Evolutionary conservation across 2,329 filamentous ascomycete genomes (phyloP), one percentile per base, ranked within the genome.

Genomic region (Raffaelea arxii): DNA sequence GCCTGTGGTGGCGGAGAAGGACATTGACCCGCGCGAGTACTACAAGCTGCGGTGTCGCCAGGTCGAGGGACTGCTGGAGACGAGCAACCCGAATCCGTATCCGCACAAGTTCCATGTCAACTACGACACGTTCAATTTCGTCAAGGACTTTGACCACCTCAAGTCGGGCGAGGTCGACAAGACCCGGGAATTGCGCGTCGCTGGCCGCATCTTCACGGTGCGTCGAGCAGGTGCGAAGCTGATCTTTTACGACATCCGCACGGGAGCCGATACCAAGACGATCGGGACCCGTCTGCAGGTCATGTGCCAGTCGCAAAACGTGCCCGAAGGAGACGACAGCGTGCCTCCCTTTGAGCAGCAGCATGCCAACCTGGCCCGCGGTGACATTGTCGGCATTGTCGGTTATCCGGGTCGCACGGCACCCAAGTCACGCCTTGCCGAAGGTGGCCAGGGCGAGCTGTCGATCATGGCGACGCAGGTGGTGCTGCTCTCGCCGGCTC

Each of bases 91-190:
- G 36, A 85, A 91, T 61, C 86, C 86, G 14, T 95, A 96, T 68
- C 92, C 92, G 7, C 91, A 98, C 82, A 83, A 82, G 75, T 97
- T 95, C 76, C 74, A 90, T 48, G 81, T 87, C 63, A 86, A 83
- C 65, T 89, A 88, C 60, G 85, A 92, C 58, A 74, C 95, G 51
- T 75, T 77, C 60, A 78, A 90, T 56, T 95, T 94, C 64, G 72
- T 85, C 57, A 73, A 82, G 57, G 78, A 94, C 46, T 94, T 86
- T 60, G 78, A 79, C 47, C 71, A 82, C 58, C 78, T 97, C 66
- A 88, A 89, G 77, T 94, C 88, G 53, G 92, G 92, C 58, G 89
- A 98, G 66, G 74, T 79, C 53, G 76, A 80, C 65, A 80, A 84
- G 65, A 82, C 89, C 50, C 80, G 82, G 63, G 74, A 80, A 58